Evolutionary conservation across 2,329 filamentous ascomycete genomes (phyloP), one percentile per base, ranked within the genome.

Genomic region (Fusarium phyllophilum): DNA sequence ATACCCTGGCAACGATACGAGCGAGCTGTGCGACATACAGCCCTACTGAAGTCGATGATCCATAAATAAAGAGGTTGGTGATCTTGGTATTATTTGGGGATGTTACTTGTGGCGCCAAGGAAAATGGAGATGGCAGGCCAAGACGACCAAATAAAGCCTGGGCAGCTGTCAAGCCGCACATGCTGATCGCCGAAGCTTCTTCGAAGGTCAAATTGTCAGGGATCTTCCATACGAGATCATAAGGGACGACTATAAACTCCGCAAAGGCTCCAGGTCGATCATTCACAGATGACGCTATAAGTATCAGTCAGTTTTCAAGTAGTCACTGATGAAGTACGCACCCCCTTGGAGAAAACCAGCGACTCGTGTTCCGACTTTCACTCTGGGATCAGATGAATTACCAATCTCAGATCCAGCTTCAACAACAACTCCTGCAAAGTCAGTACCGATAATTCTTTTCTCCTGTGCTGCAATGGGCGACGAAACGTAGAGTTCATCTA

Each of bases 231-330:
- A 83, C 74, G 1, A 86, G 77, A 44, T 85, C 83, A 44, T 76
- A 79, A 2, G 79, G 77, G 1, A 78, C 63, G 1, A 64, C 73
- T 15, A 85, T 64, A 54, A 82, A 85, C 60, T 87, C 84, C 3
- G 85, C 81, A 70, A 87, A 87, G 0, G 84, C 84, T 12, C 85
- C 85, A 0, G 84, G 83, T 1, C 83, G 80, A 9, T 83, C 79
- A 57, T 86, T 86, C 12, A 78, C 75, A 18, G 81, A 83, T 61
- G 81, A 83, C 3, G 84, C 84, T 79, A 15, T 1, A 1, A 0
- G 10, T 0, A 6, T 38, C 0, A 59, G 61, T 20, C 6, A 24
- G 0, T 2, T 17, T 0, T 9, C 13, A 1, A 15, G 20, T 6
- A 22, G 6, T 24, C 0, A 5, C 1, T 13, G 0, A 1, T 9